A percentile compares a stretch with the other conserved stretches of the same genome.
Conservation (phyloP, 208 protist species). For the Histomonas meleagridis region DNA sequence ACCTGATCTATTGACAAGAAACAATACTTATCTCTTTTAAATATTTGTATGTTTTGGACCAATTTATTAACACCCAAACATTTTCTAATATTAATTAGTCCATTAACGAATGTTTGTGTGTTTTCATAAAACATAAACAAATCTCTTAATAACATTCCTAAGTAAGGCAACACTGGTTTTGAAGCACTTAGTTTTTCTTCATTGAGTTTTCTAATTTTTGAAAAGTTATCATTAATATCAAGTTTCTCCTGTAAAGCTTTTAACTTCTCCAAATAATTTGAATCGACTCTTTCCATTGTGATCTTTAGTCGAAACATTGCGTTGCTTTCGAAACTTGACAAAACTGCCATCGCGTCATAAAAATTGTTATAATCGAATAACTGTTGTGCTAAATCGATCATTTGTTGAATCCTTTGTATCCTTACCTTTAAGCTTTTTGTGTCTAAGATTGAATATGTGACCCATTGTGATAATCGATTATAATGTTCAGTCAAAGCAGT, state of each 20-base stretch:
- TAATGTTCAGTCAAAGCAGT: background rate
- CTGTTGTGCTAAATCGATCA: background rate
- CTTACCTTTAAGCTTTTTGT: background rate
- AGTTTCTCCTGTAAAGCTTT: background rate
- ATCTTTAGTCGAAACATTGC: background rate
- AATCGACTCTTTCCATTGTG: background rate
- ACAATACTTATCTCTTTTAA: background rate
- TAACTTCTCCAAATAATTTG: background rate
- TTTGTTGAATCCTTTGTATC: background rate
- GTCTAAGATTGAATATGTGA: background rate
- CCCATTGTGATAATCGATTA: background rate
- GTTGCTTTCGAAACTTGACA: background rate
- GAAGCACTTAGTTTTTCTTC: background rate
- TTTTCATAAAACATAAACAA: background rate
- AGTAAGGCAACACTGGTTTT: background rate
- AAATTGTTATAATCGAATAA: background rate
- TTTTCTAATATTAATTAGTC: background rate
- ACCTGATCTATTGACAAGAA: background rate
- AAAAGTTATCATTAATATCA: background rate
- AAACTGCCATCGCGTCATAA: background rate
- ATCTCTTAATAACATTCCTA: background rate
- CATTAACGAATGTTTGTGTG: background rate
- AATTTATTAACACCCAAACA: background rate
- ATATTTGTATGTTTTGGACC: background rate
- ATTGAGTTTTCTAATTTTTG: background rate